Percentiles rank a stretch among this genome's conserved stretches.
phyloP scores from a whole-genome alignment of 176 grass and related monocot species.

The Juncus inflexus region DNA sequence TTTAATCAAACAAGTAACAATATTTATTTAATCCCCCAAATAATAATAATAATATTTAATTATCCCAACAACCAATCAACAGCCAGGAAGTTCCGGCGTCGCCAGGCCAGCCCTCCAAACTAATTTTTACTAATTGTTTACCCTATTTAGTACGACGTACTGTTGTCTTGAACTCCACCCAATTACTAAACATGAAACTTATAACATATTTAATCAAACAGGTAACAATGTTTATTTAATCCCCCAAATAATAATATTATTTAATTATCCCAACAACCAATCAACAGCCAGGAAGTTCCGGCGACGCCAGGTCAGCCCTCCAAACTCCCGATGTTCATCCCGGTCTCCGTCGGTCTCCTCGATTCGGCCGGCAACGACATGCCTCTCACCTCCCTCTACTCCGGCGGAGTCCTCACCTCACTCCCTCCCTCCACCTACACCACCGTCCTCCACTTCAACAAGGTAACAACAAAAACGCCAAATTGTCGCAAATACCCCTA shows the following conservation, averaged over 20 bases:
- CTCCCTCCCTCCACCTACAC: constrained; percentile 45
- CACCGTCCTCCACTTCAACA: constrained; percentile 89
- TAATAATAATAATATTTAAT: no score
- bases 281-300: constrained; percentile 74
- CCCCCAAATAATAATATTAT: no score
- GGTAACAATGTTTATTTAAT: no score
- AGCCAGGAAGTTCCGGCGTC: constrained; percentile 90
- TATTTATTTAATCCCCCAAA: no score
- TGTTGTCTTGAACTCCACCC: constrained; percentile 2
- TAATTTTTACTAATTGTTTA: no score
- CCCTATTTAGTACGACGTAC: no score
- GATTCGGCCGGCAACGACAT: constrained; percentile 89
- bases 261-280: neutral
- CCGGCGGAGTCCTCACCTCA: constrained; percentile 52
- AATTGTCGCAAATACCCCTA: no score
- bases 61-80: neutral
- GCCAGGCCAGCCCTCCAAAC: constrained; percentile 72
- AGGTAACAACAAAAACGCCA: no score
- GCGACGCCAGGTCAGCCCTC: constrained; percentile 68
- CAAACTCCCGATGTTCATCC: constrained; percentile 95
- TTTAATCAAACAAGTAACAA: no score
- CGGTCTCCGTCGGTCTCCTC: constrained; percentile 75
- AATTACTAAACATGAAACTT: neutral
- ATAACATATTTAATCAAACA: no score
- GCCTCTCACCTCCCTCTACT: constrained; percentile 62